Percentiles rank a stretch among this genome's conserved stretches.
Evolutionary conservation across 805 yeast species (phyloP).

Genomic region (Candida maltosa): DNA sequence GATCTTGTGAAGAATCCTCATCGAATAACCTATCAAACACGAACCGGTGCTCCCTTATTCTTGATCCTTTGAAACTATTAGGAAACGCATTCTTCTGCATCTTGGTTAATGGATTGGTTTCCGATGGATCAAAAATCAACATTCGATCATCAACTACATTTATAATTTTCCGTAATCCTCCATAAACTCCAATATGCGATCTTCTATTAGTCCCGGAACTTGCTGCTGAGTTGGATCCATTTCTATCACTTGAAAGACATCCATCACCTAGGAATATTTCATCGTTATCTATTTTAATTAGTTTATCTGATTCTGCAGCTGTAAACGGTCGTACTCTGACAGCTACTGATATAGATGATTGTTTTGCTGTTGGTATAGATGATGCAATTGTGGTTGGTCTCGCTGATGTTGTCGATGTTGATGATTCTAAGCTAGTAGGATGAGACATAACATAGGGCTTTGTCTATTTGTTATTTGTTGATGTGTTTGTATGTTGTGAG

Average conservation of each 20-base stretch:
- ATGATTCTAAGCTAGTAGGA: no score
- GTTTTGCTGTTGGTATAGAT: conserved; percentile 41
- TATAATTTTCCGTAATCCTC: conserved; percentile 64
- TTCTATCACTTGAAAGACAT: conserved; percentile 24
- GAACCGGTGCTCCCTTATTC: conserved; percentile 72
- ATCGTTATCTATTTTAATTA: conserved; percentile 39
- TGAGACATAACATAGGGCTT: no score
- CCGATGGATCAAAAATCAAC: conserved; percentile 85
- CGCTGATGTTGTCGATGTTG: no score
- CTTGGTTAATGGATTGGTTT: conserved; percentile 54
- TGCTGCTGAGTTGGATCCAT: conserved; percentile 5
- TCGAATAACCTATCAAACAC: conserved; percentile 81
- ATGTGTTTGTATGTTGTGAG: no score
- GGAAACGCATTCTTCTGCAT: conserved; percentile 47
- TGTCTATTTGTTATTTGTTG: no score
- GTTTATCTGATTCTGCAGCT: conserved; percentile 45
- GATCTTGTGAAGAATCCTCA: conserved; percentile 57
- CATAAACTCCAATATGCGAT: conserved; percentile 26
- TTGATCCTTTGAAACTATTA: conserved; percentile 32
- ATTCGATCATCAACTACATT: conserved; percentile 81
- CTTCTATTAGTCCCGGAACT: conserved; percentile 11
- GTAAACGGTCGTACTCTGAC: conserved; percentile 88
- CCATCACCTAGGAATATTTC: conserved; percentile 53
- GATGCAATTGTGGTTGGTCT: conserved; percentile 2
- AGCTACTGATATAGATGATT: conserved; percentile 71